These are phyloP conservation scores for Rhododendron ovatum DNA, from an alignment of 148 eudicot species.

Conservation along the genomic window DNA sequence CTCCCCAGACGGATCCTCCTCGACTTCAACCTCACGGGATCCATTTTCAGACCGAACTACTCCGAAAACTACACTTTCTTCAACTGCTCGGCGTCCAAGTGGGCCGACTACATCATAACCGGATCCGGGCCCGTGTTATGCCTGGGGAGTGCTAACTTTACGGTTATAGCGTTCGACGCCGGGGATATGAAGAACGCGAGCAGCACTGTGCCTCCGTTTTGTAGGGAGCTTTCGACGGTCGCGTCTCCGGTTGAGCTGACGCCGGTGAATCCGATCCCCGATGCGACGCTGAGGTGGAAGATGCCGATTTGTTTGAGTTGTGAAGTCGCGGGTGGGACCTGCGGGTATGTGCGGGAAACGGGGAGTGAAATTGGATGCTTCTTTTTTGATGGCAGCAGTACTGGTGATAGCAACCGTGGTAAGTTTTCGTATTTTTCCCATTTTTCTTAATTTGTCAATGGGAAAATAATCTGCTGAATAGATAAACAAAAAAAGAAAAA, in stretches of 20 bases:
- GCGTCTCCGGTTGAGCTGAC: slow-evolving; percentile 25
- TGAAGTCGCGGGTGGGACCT: background rate
- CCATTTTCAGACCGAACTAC: slow-evolving; percentile 25
- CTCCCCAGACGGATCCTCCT: slow-evolving; percentile 29
- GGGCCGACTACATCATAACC: background rate
- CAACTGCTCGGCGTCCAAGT: slow-evolving; percentile 36
- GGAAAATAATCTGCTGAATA: background rate
- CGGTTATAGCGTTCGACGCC: slow-evolving; percentile 20
- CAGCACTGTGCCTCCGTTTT: slow-evolving; percentile 12
- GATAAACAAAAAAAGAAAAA: too few species aligned
- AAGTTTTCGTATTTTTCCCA: background rate
- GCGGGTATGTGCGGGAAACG: slow-evolving; percentile 36
- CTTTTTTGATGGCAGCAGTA: background rate
- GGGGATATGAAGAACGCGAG: background rate
- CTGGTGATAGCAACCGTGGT: background rate
- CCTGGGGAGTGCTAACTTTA: slow-evolving; percentile 24
- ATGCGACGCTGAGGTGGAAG: slow-evolving; percentile 42
- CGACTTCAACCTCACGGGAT: slow-evolving; percentile 5
- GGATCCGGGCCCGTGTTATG: slow-evolving; percentile 22
- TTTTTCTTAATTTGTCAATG: background rate
- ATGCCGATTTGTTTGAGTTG: slow-evolving; percentile 26
- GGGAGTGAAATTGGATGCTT: slow-evolving; percentile 27
- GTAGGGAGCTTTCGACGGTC: slow-evolving; percentile 22
- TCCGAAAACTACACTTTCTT: slow-evolving; percentile 20
- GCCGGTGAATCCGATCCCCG: slow-evolving; percentile 20